Evolutionary conservation across 1,139 yeast genomes (phyloP), one percentile per base, ranked within the genome.

Genomic region (Scheffersomyces cryptocercus): DNA sequence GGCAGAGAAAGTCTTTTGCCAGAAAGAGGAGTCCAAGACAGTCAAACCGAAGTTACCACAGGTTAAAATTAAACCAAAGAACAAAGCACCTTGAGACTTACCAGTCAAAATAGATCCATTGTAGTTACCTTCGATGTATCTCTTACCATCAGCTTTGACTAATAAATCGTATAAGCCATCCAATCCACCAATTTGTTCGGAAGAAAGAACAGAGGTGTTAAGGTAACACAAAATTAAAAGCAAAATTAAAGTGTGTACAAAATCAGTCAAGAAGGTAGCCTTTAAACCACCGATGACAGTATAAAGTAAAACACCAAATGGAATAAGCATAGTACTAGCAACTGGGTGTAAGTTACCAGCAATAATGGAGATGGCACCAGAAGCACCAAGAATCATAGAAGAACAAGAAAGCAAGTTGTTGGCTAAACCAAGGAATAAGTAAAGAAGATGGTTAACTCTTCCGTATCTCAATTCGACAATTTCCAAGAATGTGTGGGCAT

Each of bases 271-370:
- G 43, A 70, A 70, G 2, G 76, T 70, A 11, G 75, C 70, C 46
- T 67, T 68, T 44, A 71, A 59, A 2, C 76, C 76, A 20, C 75
- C 75, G 44, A 67, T 64, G n/a, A 65, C 56, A 3, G 76, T 69
- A 49, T 68, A 68, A 31, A 64, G 45, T 32, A 67, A 48, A 12
- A 68, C 73, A 4, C 72, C 71, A 49, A 68, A 64, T n/a, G 72
- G 72, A 40, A 68, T 63, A 40, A 68, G 56, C 61, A 65, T 55
- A 8, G 67, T 60, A 37, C 64, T 56, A 8, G 70, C 70, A 32
- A 58, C 69, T 39, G 62, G 58, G 40, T 68, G 65, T 37, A 68
- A 50, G 41, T 66, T 61, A 29, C 67, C 70, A 35, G 69, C 62
- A 43, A 68, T 61, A 10, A 62, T 59, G 3, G 70, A 61, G 31